These are phyloP conservation scores for Pugionium cornutum DNA, from an alignment of 345 rosid genomes.

Conservation along the genomic window DNA sequence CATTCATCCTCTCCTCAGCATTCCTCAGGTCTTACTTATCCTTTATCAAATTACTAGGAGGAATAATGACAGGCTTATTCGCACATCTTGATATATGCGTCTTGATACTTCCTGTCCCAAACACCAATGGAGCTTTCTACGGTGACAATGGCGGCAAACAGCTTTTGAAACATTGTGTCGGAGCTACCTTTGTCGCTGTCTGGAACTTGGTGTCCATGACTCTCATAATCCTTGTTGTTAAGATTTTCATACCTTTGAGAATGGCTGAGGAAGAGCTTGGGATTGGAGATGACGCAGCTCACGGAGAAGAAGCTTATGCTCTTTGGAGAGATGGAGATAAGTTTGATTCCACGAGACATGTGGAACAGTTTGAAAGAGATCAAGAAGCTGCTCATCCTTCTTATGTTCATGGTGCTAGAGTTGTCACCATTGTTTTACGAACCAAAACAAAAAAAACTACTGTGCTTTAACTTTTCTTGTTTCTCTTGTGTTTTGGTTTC, in stretches of 20 bases:
- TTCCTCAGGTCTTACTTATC: no score
- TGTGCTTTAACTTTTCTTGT: no score
- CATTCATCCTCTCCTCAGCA: no score
- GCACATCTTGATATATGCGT: conserved; percentile 71
- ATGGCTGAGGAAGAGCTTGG: no score
- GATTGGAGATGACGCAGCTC: conserved; percentile 88
- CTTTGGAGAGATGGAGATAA: conserved; percentile 95
- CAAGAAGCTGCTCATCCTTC: no score
- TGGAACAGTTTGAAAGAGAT: no score
- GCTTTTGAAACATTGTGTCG: conserved; percentile 69
- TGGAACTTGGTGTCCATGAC: conserved; percentile 75
- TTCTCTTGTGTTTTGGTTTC: no score
- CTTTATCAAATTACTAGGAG: no score
- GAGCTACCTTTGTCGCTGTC: conserved; percentile 58
- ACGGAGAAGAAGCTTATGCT: conserved; percentile 50
- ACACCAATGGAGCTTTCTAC: conserved; percentile 74
- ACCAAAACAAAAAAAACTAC: no score
- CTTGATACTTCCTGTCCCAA: conserved; percentile 42
- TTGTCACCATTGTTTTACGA: conserved; percentile 66
- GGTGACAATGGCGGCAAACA: conserved; percentile 69
- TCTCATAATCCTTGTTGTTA: conserved; percentile 56
- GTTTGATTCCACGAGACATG: conserved; percentile 56
- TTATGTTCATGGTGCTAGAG: conserved; percentile 9
- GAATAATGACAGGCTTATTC: conserved; percentile 75
- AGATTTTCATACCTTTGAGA: conserved; percentile 64